phyloP scores from a whole-genome alignment of 225 moss, liverwort and hornwort species.

The Climacium dendroides region DNA sequence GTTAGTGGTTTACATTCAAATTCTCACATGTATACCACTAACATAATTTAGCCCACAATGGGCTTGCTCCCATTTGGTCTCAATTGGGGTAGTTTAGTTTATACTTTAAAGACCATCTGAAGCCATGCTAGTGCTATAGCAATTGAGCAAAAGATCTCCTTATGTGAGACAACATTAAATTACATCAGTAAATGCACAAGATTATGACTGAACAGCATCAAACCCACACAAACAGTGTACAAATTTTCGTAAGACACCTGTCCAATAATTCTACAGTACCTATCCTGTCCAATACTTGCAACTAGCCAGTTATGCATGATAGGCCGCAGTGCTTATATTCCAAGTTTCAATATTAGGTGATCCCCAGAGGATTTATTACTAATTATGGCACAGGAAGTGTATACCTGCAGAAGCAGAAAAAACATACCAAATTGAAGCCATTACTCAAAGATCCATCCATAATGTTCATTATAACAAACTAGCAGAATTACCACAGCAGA shows the following conservation, averaged over 20 bases:
- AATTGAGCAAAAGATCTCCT: not conserved
- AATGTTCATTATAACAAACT: not conserved
- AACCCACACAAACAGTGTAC: not conserved
- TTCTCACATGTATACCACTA: too few species aligned
- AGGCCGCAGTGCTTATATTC: not conserved
- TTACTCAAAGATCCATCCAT: not conserved
- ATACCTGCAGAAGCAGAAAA: not conserved
- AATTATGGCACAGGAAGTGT: not conserved
- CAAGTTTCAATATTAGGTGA: not conserved
- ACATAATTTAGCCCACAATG: too few species aligned
- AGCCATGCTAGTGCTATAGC: not conserved
- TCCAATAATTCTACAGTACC: not conserved
- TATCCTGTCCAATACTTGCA: not conserved
- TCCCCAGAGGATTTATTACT: not conserved
- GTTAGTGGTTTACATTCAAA: too few species aligned
- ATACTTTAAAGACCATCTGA: not conserved
- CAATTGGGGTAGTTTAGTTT: too few species aligned
- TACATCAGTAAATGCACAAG: not conserved
- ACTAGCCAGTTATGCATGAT: too few species aligned
- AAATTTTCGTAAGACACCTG: not conserved
- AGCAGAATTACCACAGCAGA: not conserved
- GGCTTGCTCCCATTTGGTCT: too few species aligned
- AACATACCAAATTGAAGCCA: not conserved
- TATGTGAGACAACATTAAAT: not conserved
- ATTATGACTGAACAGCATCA: not conserved